Evolutionary conservation across 371 early-diverging fungal species (phyloP), one percentile per base, ranked within the genome.

Genomic region (Mortierella sp.): DNA sequence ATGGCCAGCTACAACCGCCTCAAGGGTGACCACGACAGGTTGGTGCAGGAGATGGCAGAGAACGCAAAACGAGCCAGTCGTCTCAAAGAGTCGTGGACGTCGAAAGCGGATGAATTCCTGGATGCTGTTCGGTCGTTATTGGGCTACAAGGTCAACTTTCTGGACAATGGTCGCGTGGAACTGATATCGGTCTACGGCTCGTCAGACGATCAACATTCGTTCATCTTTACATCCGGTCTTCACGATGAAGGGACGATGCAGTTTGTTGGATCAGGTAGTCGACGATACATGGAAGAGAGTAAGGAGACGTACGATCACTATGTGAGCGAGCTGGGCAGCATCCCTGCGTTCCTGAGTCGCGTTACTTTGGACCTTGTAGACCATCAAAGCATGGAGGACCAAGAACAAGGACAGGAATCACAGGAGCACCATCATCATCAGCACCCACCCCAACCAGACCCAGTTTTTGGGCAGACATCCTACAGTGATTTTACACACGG

Each of bases 331-430:
- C 78, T 83, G 12, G 84, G 86, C 86, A 63, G 87, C 48, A 91
- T 93, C 45, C 93, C 94, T 10, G 93, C 88, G 1, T 93, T 95
- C 73, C 66, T 95, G 72, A 90, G 92, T 47, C 82, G 86, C 17
- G 86, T 90, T 7, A 91, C 93, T 1, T 64, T 91, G 57, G 86
- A 88, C 48, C 73, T 90, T 43, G 86, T 87, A 63, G 88, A 88
- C 49, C 43, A 71, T 21, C 34, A 57, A 69, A 31, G 60, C 58
- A 13, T 47, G 29, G 21, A 47, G 48, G 24, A 47, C 10, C 48
- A 49, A 19, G 9, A 43, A 43, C 44, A 34, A 10, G n/a, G n/a
- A n/a, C n/a, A n/a, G n/a, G n/a, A n/a, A n/a, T n/a, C n/a, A n/a
- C 61, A 62, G 34, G 61, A 62, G 7, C 24, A 59, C 13, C 60